Conservation (phyloP, 1,139 yeast species). For the Yamadazyma friedrichii region DNA sequence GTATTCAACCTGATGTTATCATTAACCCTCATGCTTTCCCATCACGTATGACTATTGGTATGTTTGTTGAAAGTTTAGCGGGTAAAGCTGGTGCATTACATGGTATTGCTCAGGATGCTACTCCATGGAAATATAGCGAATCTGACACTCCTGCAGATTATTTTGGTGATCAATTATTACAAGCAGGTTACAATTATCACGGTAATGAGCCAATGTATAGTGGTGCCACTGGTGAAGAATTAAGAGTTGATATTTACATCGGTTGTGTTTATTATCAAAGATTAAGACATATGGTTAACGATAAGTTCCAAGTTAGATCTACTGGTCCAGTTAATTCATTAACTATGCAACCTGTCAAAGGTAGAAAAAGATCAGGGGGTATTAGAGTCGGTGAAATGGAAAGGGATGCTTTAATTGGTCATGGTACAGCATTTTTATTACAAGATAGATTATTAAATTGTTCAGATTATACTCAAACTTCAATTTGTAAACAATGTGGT, state of each 20-base stretch:
- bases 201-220: constrained; percentile 99
- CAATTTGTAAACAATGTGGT: constrained; percentile 92
- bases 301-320: constrained; percentile 97
- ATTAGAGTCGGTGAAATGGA: constrained; percentile 99
- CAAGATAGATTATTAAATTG: constrained; percentile 96
- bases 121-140: constrained; percentile 95
- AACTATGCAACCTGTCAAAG: constrained; percentile 99
- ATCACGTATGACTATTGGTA: constrained; percentile 99
- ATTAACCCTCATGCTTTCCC: constrained; percentile 99
- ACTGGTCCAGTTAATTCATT: constrained; percentile 97
- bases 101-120: constrained; percentile 95
- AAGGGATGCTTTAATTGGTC: constrained; percentile 98
- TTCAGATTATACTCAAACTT: constrained; percentile 90
- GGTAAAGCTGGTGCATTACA: constrained; percentile 98
- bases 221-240: constrained; percentile 97
- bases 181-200: constrained; percentile 93
- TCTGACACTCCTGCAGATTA: constrained; percentile 94
- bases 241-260: constrained; percentile 90
- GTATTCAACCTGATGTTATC: constrained; percentile 96
- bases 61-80: constrained; percentile 97
- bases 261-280: constrained; percentile 98
- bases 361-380: constrained; percentile 99
- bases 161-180: constrained; percentile 86
- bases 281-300: constrained; percentile 99
- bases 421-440: constrained; percentile 93